Conservation (phyloP, 495 filamentous ascomycete species). For the Podospora anserina region DNA sequence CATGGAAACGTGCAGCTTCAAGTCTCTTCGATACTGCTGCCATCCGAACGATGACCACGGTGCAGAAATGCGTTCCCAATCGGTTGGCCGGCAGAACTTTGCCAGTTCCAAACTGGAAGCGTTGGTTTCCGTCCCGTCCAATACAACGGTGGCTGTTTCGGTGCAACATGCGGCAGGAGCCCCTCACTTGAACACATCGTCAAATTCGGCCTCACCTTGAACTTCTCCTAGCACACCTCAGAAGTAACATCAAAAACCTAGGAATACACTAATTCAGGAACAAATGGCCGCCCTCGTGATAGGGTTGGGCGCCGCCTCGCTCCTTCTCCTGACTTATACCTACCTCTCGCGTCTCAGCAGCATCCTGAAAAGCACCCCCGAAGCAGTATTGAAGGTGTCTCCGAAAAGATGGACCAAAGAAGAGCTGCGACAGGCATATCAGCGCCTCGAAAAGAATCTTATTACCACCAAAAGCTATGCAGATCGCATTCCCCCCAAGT, state of each 20-base stretch:
- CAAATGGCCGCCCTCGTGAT: background rate
- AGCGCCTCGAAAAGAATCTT: constrained; percentile 39
- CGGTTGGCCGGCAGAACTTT: background rate
- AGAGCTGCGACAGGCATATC: constrained; percentile 46
- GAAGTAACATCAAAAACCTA: background rate
- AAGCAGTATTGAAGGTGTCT: constrained; percentile 41
- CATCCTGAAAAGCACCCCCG: constrained; percentile 45
- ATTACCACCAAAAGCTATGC: constrained; percentile 42
- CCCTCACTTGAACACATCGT: background rate
- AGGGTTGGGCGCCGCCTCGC: background rate
- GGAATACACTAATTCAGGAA: background rate
- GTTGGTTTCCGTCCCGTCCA: background rate
- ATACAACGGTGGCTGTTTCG: background rate
- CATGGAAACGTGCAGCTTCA: background rate
- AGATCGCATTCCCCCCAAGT: constrained; percentile 50
- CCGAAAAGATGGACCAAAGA: constrained; percentile 50
- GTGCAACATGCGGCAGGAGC: background rate
- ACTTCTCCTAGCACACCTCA: background rate
- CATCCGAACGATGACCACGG: background rate
- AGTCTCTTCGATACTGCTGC: background rate
- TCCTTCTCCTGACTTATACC: constrained; percentile 26
- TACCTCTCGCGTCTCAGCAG: constrained; percentile 52
- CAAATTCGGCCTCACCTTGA: background rate
- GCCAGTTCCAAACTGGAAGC: too few relatives aligned
- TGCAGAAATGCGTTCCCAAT: background rate